A percentile compares a stretch with the other conserved stretches of the same genome.
These are phyloP conservation scores for Liquidambar formosana DNA, from an alignment of 164 flowering plant genomes.

Conservation along the genomic window DNA sequence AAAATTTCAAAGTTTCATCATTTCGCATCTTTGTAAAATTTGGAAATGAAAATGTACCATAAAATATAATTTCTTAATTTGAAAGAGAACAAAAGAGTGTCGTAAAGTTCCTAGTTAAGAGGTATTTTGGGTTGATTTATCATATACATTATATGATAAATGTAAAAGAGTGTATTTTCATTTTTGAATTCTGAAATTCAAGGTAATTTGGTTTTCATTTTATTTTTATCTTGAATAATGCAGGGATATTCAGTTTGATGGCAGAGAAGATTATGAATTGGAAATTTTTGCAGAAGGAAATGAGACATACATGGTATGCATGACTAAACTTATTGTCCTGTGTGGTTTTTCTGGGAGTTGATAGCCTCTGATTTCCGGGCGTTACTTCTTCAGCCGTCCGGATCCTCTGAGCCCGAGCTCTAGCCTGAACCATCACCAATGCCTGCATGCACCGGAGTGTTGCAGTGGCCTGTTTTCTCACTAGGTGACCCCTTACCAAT, in stretches of 20 bases:
- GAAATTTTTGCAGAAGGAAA: background rate
- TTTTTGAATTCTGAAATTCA: too few species aligned
- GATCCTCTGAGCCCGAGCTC: conserved; percentile 80
- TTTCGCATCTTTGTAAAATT: background rate
- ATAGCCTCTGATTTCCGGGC: conserved; percentile 38
- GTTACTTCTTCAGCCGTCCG: conserved; percentile 52
- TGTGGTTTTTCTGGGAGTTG: conserved; percentile 48
- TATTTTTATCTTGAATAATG: too few species aligned
- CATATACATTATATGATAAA: too few species aligned
- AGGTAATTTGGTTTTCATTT: too few species aligned
- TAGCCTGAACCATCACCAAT: conserved; percentile 67
- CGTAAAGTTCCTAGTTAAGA: too few species aligned
- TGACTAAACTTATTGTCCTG: conserved; percentile 48
- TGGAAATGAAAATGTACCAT: background rate
- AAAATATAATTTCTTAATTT: too few species aligned
- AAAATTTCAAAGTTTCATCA: background rate
- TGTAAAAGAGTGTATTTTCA: too few species aligned
- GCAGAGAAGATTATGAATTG: background rate
- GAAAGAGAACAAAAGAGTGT: too few species aligned
- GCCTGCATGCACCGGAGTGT: conserved; percentile 97
- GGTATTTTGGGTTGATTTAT: too few species aligned
- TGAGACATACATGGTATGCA: conserved; percentile 42
- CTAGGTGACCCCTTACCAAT: conserved; percentile 86
- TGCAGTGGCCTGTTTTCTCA: conserved; percentile 82
- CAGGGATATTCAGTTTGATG: background rate